Evolutionary conservation across 2,329 filamentous ascomycete species (phyloP).

Genomic region (Colletotrichum abscissum): DNA sequence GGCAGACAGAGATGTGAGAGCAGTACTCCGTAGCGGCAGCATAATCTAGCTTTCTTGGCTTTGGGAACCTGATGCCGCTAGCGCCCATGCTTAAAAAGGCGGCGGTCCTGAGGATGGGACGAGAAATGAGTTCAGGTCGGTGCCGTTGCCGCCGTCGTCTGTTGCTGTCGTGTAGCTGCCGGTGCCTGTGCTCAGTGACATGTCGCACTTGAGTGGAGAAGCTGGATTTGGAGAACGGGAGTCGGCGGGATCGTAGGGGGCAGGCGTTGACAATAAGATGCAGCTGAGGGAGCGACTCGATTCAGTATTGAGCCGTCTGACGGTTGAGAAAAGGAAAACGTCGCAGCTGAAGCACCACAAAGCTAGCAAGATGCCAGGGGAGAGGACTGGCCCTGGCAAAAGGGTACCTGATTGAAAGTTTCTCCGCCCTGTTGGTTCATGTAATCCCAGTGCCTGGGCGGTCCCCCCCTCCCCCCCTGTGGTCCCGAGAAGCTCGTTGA

Average conservation of each 20-base stretch:
- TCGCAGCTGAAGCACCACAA: neutral
- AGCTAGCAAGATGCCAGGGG: neutral
- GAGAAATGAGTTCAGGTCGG: constrained; percentile 32
- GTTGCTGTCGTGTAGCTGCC: neutral
- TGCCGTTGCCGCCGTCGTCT: constrained; percentile 3
- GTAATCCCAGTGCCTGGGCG: constrained; percentile 1
- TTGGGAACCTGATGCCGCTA: constrained; percentile 31
- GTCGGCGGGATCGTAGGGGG: constrained; percentile 22
- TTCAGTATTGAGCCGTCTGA: neutral
- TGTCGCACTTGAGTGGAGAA: constrained; percentile 23
- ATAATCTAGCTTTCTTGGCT: constrained; percentile 35
- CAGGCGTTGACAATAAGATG: constrained; percentile 18
- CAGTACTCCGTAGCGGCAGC: neutral
- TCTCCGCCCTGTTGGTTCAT: constrained; percentile 27
- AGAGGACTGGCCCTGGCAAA: neutral
- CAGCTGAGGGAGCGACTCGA: constrained; percentile 1
- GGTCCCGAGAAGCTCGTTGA: neutral
- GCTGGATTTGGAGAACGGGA: constrained; percentile 13
- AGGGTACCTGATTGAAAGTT: constrained; percentile 4
- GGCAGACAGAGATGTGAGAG: neutral
- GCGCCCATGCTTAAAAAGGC: constrained; percentile 28
- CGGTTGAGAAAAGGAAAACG: neutral
- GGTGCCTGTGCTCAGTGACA: constrained; percentile 14
- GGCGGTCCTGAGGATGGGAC: constrained; percentile 29
- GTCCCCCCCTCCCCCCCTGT: neutral